A percentile compares a stretch with the other conserved stretches of the same genome.
These are phyloP conservation scores for Chamaenerion angustifolium DNA, from an alignment of 345 rosid species.

Conservation along the genomic window DNA sequence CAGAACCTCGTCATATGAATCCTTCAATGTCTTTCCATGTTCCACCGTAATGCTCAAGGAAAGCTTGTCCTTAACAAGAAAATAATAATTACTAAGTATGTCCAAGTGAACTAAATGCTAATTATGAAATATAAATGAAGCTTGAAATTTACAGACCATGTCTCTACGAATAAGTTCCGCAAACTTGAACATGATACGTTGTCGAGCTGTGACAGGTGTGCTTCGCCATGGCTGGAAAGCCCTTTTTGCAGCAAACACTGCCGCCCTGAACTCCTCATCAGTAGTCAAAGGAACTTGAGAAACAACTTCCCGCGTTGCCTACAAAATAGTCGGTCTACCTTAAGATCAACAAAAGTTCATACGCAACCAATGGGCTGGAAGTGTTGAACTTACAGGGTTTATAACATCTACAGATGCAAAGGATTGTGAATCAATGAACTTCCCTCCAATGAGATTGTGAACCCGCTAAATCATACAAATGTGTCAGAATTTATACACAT, in stretches of 20 bases:
- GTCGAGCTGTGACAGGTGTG: slow-evolving; percentile 36
- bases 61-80: slow-evolving; percentile 35
- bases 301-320: slow-evolving; percentile 57
- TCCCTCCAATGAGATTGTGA: slow-evolving; percentile 62
- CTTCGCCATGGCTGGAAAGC: slow-evolving; percentile 49
- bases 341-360: not conserved
- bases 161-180: slow-evolving; percentile 57
- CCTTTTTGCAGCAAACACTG: slow-evolving; percentile 53
- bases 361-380: not conserved
- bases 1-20: slow-evolving; percentile 27
- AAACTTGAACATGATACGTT: slow-evolving; percentile 55
- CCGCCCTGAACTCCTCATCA: slow-evolving; percentile 53
- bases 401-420: slow-evolving; percentile 37
- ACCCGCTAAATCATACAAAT: slow-evolving; percentile 31
- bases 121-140: not conserved
- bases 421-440: slow-evolving; percentile 50
- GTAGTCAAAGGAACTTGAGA: slow-evolving; percentile 55
- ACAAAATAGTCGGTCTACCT: not conserved
- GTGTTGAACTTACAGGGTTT: slow-evolving; percentile 45
- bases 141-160: slow-evolving; percentile 18
- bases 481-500: slow-evolving; percentile 4
- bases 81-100: slow-evolving; percentile 3
- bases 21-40: slow-evolving; percentile 43
- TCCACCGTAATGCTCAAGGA: slow-evolving; percentile 37
- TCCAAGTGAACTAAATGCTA: not conserved